phyloP scores from a whole-genome alignment of 2,329 filamentous ascomycete genomes.

The Penicillium concentricum region DNA sequence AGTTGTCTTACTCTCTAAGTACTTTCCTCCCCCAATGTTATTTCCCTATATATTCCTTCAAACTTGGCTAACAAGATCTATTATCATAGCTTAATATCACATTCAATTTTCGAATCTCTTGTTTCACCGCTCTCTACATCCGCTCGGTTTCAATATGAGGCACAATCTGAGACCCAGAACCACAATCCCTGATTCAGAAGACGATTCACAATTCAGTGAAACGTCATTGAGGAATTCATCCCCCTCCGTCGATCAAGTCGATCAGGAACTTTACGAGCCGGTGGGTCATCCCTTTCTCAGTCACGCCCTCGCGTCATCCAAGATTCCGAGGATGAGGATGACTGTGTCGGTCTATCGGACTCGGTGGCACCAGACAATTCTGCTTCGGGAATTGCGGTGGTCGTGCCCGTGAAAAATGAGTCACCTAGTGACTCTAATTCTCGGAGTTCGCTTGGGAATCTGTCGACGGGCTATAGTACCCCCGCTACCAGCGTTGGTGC shows the following conservation, averaged over 20 bases:
- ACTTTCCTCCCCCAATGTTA: not conserved
- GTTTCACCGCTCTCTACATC: not conserved
- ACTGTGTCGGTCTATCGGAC: constrained; percentile 8
- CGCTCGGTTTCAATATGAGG: constrained; percentile 13
- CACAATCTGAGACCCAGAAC: constrained; percentile 9
- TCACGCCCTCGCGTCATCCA: constrained; percentile 17
- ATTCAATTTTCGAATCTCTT: not conserved
- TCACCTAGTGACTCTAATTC: constrained; percentile 33
- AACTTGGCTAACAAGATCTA: not conserved
- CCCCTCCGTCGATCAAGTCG: constrained; percentile 8
- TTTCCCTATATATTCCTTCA: no score
- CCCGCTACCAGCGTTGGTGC: constrained; percentile 60
- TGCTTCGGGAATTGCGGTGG: constrained; percentile 25
- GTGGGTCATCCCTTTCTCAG: constrained; percentile 19
- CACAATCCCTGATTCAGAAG: constrained; percentile 21
- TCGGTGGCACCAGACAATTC: not conserved
- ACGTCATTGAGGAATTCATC: constrained; percentile 19
- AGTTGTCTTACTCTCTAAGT: not conserved
- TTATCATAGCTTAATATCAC: not conserved
- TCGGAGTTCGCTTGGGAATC: constrained; percentile 40
- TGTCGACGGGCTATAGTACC: constrained; percentile 57
- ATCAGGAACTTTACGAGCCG: constrained; percentile 5
- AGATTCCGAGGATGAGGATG: constrained; percentile 20
- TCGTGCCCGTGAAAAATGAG: constrained; percentile 28
- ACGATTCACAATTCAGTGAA: constrained; percentile 14